phyloP scores from a whole-genome alignment of 2,329 filamentous ascomycete species.

The Aaosphaeria pasadenensis region DNA sequence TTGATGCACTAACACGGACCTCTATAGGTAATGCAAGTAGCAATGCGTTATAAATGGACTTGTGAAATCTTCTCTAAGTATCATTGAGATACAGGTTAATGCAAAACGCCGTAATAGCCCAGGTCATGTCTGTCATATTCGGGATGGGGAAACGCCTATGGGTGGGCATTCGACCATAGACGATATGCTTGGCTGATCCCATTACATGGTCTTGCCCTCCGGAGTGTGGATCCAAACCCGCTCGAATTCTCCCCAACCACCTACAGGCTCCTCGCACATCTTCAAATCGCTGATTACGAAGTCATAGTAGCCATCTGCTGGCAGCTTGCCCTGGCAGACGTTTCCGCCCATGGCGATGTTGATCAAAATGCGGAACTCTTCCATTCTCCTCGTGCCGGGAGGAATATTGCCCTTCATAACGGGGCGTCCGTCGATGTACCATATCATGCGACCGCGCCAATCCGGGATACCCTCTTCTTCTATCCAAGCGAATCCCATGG shows the following conservation, averaged over 20 bases:
- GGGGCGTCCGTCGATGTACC: conserved; percentile 57
- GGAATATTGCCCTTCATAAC: conserved; percentile 59
- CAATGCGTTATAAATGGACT: too few species aligned
- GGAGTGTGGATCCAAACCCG: conserved; percentile 45
- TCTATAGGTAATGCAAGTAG: too few species aligned
- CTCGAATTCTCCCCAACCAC: conserved; percentile 56
- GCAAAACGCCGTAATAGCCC: too few species aligned
- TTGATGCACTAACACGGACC: too few species aligned
- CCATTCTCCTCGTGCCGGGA: conserved; percentile 51
- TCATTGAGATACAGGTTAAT: too few species aligned
- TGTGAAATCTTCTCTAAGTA: too few species aligned
- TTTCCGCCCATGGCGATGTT: conserved; percentile 64
- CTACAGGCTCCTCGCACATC: conserved; percentile 52
- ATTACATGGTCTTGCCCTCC: conserved; percentile 31
- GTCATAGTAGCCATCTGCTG: conserved; percentile 55
- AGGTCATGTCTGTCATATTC: too few species aligned
- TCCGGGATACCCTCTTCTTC: conserved; percentile 42
- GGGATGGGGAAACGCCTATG: too few species aligned
- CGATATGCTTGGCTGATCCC: too few species aligned
- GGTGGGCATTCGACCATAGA: too few species aligned
- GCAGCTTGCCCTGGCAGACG: conserved; percentile 53
- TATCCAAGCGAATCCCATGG: conserved; percentile 58
- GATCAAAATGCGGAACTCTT: conserved; percentile 56
- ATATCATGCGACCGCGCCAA: conserved; percentile 50
- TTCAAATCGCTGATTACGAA: conserved; percentile 54